Evolutionary conservation across 2,329 filamentous ascomycete genomes (phyloP).

Genomic region (Shiraia bambusicola): DNA sequence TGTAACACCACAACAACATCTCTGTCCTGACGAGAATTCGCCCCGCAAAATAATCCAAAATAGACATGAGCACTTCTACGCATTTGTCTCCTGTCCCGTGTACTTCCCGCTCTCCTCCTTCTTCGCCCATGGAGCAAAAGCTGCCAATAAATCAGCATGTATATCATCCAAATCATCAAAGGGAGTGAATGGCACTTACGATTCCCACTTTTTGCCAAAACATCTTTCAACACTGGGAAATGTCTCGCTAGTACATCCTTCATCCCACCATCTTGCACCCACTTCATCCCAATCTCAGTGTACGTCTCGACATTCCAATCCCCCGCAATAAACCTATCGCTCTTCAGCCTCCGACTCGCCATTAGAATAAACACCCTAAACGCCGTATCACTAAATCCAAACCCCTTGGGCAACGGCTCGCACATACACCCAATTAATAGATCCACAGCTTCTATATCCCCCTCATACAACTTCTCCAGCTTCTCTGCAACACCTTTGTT

Average conservation of each 20-base stretch:
- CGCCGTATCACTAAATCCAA: constrained; percentile 53
- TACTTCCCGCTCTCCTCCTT: constrained; percentile 22
- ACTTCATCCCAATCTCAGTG: constrained; percentile 45
- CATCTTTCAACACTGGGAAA: constrained; percentile 45
- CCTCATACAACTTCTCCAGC: constrained; percentile 44
- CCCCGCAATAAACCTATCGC: constrained; percentile 49
- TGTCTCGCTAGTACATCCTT: constrained; percentile 49
- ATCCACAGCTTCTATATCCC: constrained; percentile 49
- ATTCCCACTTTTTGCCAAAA: constrained; percentile 28
- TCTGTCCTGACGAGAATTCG: no score
- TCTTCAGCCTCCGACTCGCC: constrained; percentile 48
- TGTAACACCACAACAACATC: no score
- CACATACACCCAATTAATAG: constrained; percentile 47
- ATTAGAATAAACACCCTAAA: constrained; percentile 52
- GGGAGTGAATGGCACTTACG: constrained; percentile 10
- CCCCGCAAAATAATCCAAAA: no score
- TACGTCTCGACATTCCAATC: constrained; percentile 47
- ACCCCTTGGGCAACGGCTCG: constrained; percentile 49
- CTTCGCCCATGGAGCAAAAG: constrained; percentile 27
- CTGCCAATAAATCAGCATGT: constrained; percentile 9
- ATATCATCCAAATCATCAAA: background rate
- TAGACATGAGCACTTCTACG: background rate
- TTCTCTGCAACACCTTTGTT: constrained; percentile 41
- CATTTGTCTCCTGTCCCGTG: constrained; percentile 22
- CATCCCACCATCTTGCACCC: constrained; percentile 49